Base-by-base conservation (phyloP, 345 rosid genomes). In the Salix arbutifolia region DNA sequence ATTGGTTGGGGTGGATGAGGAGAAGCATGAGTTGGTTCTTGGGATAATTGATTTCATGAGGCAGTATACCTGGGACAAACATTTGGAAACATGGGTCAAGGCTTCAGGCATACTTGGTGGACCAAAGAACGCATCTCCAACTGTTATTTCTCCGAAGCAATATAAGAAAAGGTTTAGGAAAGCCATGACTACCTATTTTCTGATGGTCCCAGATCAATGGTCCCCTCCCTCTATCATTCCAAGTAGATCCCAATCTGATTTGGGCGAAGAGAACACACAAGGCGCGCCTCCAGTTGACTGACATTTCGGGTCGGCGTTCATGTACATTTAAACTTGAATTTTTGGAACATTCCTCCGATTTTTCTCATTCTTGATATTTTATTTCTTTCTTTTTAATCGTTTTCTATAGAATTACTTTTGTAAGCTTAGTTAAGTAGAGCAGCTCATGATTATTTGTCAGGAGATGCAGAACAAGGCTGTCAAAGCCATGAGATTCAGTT, bases 51-150 rank as follows among this genome's bases (percentile, higher is more conserved):
- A 94, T 79, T 96, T 88, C 88, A 85, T 96, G 91, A 90, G 99
- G 82, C 99, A 94, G 82, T 96, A 96, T 80, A 96, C 99, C 1
- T 96, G 97, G 99, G 99, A 96, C 85, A 96, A 96, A 84, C 97
- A 91, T 85, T 86, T 96, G 46, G 98, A 94, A 81, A 92, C 99
- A 23, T 91, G 97, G 97, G 98, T 92, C 70, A 94, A 92, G 81
- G 84, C 96, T 44, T 82, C 98, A 4, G 94, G 98, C 75, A 91
- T 96, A 82, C 94, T 92, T 42, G 99, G 99, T 0, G 99, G 98
- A 60, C 88, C 94, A 10, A 94, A 80, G 79, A 94, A 94, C 18
- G 84, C 84, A 73, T 65, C 93, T 9, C 99, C 98, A 37, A 91
- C 99, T 0, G 98, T 96, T 10, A 94, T 96, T 26, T 96, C 99